These are phyloP conservation scores for Eucalyptus viminalis DNA, from an alignment of 345 rosid genomes.

Conservation along the genomic window DNA sequence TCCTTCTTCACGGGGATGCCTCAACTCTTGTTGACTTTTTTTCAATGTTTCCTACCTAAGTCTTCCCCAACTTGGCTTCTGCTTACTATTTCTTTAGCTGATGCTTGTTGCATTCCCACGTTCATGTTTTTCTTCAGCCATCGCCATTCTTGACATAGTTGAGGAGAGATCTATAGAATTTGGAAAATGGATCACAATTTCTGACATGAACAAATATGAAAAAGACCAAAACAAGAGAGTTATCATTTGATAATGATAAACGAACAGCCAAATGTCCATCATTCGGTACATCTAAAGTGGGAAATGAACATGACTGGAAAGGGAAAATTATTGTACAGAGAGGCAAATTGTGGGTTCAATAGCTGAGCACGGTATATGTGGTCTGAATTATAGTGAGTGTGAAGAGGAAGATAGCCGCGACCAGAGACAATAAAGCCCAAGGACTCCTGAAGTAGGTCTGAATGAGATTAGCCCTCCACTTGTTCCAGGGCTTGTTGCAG, in stretches of 20 bases:
- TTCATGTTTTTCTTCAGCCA: too few species aligned
- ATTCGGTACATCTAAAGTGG: neutral
- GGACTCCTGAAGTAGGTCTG: too few species aligned
- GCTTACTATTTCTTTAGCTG: too few species aligned
- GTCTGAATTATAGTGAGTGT: neutral
- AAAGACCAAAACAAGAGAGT: too few species aligned
- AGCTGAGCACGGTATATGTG: accelerated
- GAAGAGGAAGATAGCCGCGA: neutral
- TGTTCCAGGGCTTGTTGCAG: neutral
- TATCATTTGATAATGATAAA: neutral
- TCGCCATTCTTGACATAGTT: neutral
- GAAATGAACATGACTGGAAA: neutral
- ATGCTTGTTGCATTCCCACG: too few species aligned
- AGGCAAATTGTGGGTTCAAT: neutral
- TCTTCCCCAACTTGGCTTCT: too few species aligned
- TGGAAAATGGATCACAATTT: too few species aligned
- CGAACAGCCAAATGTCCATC: neutral
- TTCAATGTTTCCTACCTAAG: too few species aligned
- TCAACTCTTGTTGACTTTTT: too few species aligned
- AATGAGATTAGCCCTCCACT: neutral
- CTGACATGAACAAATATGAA: too few species aligned
- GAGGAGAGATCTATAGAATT: too few species aligned
- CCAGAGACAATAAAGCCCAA: neutral
- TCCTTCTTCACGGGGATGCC: too few species aligned
- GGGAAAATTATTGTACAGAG: neutral